phyloP scores from a whole-genome alignment of 345 rosid genomes.

The Citrus glauca region DNA sequence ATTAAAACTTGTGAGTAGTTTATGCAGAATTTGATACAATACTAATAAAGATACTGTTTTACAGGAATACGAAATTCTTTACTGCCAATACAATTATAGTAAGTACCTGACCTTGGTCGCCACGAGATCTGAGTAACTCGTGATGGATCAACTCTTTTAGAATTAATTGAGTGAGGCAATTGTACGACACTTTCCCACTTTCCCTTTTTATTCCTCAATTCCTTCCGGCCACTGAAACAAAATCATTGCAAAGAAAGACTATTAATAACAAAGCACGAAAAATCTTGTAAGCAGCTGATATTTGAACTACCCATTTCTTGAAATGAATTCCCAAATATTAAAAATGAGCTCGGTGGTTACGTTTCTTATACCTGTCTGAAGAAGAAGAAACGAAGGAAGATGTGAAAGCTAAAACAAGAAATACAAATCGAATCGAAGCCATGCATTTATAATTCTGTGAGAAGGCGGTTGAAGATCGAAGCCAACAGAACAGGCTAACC shows the following conservation, averaged over 20 bases:
- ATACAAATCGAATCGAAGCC: constrained; percentile 20
- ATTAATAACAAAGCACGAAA: constrained; percentile 1
- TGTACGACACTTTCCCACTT: constrained; percentile 11
- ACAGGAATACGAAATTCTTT: background rate
- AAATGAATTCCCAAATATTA: background rate
- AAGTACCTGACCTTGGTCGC: constrained; percentile 97
- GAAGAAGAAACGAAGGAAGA: constrained; percentile 15
- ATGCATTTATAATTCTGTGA: constrained; percentile 7
- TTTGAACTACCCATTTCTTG: background rate
- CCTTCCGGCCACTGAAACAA: constrained; percentile 55
- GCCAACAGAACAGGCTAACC: background rate
- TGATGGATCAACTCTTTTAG: constrained; percentile 54
- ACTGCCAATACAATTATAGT: background rate
- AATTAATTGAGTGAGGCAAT: constrained; percentile 25
- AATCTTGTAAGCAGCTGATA: background rate
- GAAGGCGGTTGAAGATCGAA: background rate
- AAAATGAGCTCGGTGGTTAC: constrained; percentile 3
- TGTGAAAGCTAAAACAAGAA: constrained; percentile 22
- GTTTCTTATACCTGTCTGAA: constrained; percentile 33
- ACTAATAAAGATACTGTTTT: background rate
- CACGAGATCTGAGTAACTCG: constrained; percentile 71
- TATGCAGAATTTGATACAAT: background rate
- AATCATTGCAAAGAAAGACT: background rate
- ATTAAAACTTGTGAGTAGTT: background rate
- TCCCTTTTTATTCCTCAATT: constrained; percentile 47